These are phyloP conservation scores for Chaetomium sp. DNA, from an alignment of 2,329 filamentous ascomycete species.

Conservation along the genomic window DNA sequence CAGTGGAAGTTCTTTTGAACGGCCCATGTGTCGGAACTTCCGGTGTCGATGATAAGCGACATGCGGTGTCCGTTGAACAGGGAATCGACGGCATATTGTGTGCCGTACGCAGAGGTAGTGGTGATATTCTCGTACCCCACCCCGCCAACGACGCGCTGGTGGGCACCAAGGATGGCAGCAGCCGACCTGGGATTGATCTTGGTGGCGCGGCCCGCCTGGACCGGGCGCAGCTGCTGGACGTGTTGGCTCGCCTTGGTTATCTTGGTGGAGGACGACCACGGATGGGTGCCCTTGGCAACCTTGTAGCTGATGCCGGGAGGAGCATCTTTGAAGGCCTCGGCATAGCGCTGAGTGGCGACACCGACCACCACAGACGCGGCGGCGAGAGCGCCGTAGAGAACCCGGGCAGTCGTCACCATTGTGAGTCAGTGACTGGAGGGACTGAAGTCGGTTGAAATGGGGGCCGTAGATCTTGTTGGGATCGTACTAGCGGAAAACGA, in stretches of 20 bases:
- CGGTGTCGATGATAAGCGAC: conserved; percentile 51
- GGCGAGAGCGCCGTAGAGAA: conserved; percentile 14
- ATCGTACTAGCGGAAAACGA: background rate
- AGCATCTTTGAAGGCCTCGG: conserved; percentile 23
- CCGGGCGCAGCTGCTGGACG: conserved; percentile 26
- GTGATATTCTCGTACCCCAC: conserved; percentile 41
- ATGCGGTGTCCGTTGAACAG: conserved; percentile 35
- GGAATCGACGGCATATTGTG: conserved; percentile 39
- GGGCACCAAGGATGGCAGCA: conserved; percentile 36
- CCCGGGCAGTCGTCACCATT: conserved; percentile 5
- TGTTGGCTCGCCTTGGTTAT: conserved; percentile 18
- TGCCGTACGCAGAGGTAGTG: conserved; percentile 38
- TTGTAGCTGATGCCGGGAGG: conserved; percentile 32
- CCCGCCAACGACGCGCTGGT: conserved; percentile 37
- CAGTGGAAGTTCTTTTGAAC: conserved; percentile 48
- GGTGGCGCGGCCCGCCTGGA: conserved; percentile 13
- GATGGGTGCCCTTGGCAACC: conserved; percentile 25
- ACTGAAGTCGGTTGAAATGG: background rate
- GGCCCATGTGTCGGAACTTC: conserved; percentile 56
- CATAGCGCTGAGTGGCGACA: conserved; percentile 16
- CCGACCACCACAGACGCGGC: conserved; percentile 20
- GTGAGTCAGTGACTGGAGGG: background rate
- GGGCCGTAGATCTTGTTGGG: background rate
- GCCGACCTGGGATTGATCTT: conserved; percentile 35
- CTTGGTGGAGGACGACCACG: conserved; percentile 19